Conservation (phyloP, 257 asterid species). For the Plantago ovata region DNA sequence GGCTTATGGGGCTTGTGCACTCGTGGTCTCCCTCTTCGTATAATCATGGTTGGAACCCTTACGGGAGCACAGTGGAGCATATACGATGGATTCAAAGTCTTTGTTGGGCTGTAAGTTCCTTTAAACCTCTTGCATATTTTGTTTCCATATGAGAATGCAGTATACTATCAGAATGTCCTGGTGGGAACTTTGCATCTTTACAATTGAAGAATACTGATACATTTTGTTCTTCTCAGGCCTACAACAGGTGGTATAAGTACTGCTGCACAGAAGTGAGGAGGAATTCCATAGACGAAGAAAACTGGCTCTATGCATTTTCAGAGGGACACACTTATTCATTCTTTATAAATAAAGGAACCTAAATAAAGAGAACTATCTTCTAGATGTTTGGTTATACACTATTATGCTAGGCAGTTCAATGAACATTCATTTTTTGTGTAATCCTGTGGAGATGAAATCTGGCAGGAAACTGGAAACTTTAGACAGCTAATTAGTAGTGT, state of each 20-base stretch:
- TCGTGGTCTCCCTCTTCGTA: conserved; percentile 51
- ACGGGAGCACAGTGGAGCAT: conserved; percentile 59
- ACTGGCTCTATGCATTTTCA: background rate
- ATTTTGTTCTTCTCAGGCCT: conserved; percentile 35
- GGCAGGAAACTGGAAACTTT: too few species aligned
- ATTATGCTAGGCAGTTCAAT: too few species aligned
- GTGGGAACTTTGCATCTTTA: background rate
- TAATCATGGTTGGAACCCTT: conserved; percentile 39
- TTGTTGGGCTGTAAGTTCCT: conserved; percentile 43
- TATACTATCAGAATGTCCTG: background rate
- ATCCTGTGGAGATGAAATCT: too few species aligned
- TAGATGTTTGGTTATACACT: too few species aligned
- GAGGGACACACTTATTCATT: too few species aligned
- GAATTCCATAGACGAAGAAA: background rate
- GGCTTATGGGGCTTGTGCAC: conserved; percentile 35
- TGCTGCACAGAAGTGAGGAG: conserved; percentile 28
- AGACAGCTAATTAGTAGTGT: too few species aligned
- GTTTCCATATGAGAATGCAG: background rate
- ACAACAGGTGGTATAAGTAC: conserved; percentile 44
- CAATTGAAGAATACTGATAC: background rate
- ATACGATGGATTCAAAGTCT: conserved; percentile 46
- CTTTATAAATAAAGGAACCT: too few species aligned
- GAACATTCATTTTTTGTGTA: too few species aligned
- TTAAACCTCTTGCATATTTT: background rate
- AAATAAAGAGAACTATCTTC: too few species aligned